These are phyloP conservation scores for Leccinum ponderosum DNA, from an alignment of 1,284 basidiomycete species.

Conservation along the genomic window DNA sequence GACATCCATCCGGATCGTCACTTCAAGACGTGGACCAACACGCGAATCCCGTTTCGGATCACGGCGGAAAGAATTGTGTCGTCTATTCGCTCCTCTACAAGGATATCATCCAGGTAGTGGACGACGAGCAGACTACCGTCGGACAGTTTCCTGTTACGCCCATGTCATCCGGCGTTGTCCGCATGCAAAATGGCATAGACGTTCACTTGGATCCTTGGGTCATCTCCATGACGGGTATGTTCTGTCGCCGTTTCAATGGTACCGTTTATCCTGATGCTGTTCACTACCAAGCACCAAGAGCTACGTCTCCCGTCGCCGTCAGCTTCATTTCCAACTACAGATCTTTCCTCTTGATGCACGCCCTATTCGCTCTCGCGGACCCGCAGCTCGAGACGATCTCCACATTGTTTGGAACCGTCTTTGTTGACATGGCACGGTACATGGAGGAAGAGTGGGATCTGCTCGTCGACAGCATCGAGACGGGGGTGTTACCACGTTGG, in stretches of 20 bases:
- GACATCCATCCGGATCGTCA: conserved; percentile 7
- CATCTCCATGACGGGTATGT: conserved; percentile 13
- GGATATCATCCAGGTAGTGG: conserved; percentile 9
- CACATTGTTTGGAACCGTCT: not conserved
- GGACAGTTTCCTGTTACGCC: conserved; percentile 10
- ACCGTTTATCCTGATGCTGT: not conserved
- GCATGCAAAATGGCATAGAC: conserved; percentile 16
- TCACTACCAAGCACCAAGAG: conserved; percentile 14
- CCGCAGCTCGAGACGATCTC: not conserved
- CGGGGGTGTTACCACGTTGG: not conserved
- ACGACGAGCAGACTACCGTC: not conserved
- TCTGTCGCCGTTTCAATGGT: not conserved
- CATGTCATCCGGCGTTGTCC: conserved; percentile 19
- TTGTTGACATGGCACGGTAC: not conserved
- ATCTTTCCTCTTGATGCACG: not conserved
- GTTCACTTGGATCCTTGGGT: conserved; percentile 16
- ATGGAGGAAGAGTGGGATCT: not conserved
- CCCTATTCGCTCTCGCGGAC: not conserved
- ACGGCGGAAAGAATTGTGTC: conserved; percentile 18
- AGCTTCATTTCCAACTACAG: conserved; percentile 4
- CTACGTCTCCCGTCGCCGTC: conserved; percentile 21
- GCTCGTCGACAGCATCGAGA: not conserved
- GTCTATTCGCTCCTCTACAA: conserved; percentile 16
- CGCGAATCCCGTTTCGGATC: conserved; percentile 9
- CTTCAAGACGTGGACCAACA: conserved; percentile 10